Conservation (phyloP, 2,329 filamentous ascomycete genomes). For the Colletotrichum sp. region DNA sequence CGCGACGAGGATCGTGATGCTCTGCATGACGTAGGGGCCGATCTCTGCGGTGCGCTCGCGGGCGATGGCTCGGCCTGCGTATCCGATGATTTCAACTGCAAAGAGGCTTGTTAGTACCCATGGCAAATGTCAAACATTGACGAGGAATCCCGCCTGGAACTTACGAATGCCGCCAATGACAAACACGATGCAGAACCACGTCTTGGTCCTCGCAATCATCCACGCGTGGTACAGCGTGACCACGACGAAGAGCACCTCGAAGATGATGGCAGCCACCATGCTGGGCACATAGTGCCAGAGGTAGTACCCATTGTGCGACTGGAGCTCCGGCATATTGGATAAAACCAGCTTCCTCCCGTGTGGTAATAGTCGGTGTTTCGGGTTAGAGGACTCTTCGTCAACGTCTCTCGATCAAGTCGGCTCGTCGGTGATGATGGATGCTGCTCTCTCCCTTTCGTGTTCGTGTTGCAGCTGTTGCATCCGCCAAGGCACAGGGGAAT, state of each 20-base stretch:
- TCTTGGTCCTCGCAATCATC: conserved; percentile 46
- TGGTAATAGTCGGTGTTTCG: neutral
- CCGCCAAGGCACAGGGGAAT: neutral
- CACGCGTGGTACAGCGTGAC: conserved; percentile 43
- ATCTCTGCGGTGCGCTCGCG: conserved; percentile 34
- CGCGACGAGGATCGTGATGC: conserved; percentile 48
- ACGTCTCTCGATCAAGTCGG: neutral
- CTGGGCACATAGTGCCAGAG: conserved; percentile 45
- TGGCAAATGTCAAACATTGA: neutral
- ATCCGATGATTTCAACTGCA: conserved; percentile 50
- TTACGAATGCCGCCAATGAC: conserved; percentile 51
- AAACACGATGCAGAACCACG: conserved; percentile 58
- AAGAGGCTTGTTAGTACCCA: conserved; percentile 7
- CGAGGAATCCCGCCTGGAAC: conserved; percentile 24
- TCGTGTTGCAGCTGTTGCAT: neutral
- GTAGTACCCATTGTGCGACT: conserved; percentile 36
- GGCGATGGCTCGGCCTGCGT: conserved; percentile 35
- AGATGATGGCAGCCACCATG: conserved; percentile 46
- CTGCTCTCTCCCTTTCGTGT: neutral
- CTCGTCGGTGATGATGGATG: neutral
- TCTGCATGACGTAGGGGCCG: conserved; percentile 45
- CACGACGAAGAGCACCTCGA: conserved; percentile 45
- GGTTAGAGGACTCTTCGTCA: neutral
- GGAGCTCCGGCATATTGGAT: conserved; percentile 31
- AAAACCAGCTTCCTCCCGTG: neutral